Conservation (phyloP, 2,329 filamentous ascomycete species). For the Calonectria montana region DNA sequence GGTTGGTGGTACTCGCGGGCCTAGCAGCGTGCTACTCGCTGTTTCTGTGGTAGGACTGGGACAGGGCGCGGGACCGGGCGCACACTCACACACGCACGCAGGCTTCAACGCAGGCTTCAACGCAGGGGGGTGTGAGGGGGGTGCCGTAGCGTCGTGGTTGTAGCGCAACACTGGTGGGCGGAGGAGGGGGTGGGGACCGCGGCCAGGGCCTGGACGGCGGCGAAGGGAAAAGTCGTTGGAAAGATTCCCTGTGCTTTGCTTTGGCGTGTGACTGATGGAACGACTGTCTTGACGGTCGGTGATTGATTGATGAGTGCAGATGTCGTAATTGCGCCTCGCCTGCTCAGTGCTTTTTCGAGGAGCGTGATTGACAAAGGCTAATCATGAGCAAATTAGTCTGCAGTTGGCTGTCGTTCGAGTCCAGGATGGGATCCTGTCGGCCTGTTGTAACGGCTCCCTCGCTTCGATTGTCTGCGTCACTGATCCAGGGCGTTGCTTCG, state of each 20-base stretch:
- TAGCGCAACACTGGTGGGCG: constrained; percentile 13
- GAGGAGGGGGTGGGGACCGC: constrained; percentile 26
- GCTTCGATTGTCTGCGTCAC: not conserved
- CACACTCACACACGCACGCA: constrained; percentile 21
- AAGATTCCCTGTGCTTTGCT: constrained; percentile 1
- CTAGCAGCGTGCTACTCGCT: constrained; percentile 34
- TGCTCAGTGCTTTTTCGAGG: constrained; percentile 7
- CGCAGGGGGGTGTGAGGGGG: constrained; percentile 25
- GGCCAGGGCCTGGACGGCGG: not conserved
- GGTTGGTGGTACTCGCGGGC: constrained; percentile 32
- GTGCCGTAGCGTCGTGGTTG: constrained; percentile 17
- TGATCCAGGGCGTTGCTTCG: not conserved
- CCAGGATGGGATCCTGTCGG: not conserved
- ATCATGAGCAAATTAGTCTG: not conserved
- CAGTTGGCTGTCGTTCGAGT: not conserved
- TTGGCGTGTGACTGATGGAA: constrained; percentile 14
- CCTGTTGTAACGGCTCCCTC: not conserved
- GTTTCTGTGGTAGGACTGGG: constrained; percentile 22
- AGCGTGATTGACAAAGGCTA: not conserved
- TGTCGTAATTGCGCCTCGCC: constrained; percentile 4
- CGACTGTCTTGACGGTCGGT: constrained; percentile 7
- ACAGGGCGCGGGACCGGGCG: constrained; percentile 18
- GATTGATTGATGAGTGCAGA: constrained; percentile 4
- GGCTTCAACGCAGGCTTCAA: constrained; percentile 1
- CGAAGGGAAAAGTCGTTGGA: constrained; percentile 5